Evolutionary conservation across 768 basidiomycete species (phyloP).

Genomic region (Coprinopsis marcescibilis): DNA sequence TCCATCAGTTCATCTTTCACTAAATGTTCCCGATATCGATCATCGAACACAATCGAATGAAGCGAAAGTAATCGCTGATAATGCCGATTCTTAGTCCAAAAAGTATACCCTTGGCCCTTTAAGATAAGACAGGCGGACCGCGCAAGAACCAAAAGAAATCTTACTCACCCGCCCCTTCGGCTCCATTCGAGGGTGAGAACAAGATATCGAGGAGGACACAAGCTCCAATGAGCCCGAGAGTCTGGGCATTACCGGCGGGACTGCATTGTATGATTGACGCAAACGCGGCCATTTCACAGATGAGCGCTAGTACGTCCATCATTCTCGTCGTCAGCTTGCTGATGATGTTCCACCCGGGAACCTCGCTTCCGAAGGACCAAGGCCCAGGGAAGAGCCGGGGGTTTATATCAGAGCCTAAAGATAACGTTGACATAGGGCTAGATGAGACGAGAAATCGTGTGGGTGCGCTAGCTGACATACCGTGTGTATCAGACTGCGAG

Average conservation of each 20-base stretch:
- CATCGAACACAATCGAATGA: constrained; percentile 33
- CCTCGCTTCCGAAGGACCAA: constrained; percentile 26
- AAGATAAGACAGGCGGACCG: neutral
- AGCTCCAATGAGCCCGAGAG: constrained; percentile 21
- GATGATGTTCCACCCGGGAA: constrained; percentile 31
- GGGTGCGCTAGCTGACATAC: neutral
- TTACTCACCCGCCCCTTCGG: constrained; percentile 29
- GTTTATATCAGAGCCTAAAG: neutral
- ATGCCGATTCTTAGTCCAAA: constrained; percentile 29
- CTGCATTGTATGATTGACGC: constrained; percentile 15
- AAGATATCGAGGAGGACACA: constrained; percentile 25
- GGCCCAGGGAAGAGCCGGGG: constrained; percentile 9
- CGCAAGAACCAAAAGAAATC: neutral
- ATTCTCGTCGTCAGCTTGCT: constrained; percentile 4
- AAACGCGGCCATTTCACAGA: constrained; percentile 21
- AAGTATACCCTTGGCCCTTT: constrained; percentile 36
- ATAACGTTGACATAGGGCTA: neutral
- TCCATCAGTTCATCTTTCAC: constrained; percentile 30
- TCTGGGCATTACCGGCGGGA: constrained; percentile 15
- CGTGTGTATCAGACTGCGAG: too few relatives aligned
- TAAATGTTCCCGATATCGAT: constrained; percentile 27
- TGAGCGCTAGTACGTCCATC: constrained; percentile 19
- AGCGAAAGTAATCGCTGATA: constrained; percentile 35
- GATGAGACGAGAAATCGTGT: too few relatives aligned
- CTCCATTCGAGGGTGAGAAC: constrained; percentile 27